Evolutionary conservation across 352 stramenopile genomes (phyloP).

Genomic region (Globisporangium emineosum): DNA sequence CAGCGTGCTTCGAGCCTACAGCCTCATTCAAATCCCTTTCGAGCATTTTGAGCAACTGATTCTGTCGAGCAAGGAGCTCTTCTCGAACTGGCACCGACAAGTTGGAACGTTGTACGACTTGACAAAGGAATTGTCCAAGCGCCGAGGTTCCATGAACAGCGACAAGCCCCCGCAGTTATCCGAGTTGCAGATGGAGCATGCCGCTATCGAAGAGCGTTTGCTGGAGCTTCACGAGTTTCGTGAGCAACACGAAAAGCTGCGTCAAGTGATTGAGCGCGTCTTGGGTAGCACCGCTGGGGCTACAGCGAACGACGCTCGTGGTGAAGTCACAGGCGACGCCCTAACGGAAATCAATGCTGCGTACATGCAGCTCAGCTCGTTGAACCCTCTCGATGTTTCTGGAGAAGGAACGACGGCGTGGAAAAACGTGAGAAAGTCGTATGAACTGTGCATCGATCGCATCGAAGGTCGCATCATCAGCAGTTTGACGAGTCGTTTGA

Average conservation of each 20-base stretch:
- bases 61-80: constrained; percentile 78
- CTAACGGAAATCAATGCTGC: constrained; percentile 87
- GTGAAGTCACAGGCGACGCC: constrained; percentile 76
- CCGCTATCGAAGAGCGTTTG: constrained; percentile 84
- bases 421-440: constrained; percentile 86
- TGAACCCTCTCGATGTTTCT: constrained; percentile 87
- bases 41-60: constrained; percentile 81
- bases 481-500: constrained; percentile 86
- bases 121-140: constrained; percentile 83
- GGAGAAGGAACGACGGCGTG: constrained; percentile 77
- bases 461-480: constrained; percentile 91
- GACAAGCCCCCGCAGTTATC: constrained; percentile 78
- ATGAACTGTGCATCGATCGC: constrained; percentile 90
- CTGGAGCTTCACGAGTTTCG: constrained; percentile 89
- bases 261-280: constrained; percentile 84
- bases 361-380: constrained; percentile 75
- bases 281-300: constrained; percentile 47
- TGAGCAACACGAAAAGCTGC: constrained; percentile 89
- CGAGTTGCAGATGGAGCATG: constrained; percentile 85
- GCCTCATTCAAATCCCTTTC: constrained; percentile 81
- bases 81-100: constrained; percentile 84
- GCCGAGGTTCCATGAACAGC: constrained; percentile 76
- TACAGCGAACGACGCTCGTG: constrained; percentile 34
- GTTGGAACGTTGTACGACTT: constrained; percentile 83
- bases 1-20: constrained; percentile 80